Evolutionary conservation across 2,329 filamentous ascomycete species (phyloP), one percentile per base, ranked within the genome.

Genomic region (Aspergillus sclerotialis): DNA sequence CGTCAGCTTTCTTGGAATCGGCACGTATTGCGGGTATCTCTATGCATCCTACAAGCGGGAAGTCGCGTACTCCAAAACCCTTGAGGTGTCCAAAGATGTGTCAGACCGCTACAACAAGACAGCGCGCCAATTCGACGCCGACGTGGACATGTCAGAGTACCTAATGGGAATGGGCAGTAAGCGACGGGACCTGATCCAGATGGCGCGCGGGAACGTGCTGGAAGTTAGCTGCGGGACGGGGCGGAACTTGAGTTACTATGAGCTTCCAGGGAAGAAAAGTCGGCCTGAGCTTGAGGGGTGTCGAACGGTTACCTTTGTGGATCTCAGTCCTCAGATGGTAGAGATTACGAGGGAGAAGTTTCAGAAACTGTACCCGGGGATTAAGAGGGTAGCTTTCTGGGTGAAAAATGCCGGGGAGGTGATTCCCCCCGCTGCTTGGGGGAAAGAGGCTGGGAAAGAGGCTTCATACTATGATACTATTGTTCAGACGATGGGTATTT

Each of bases 151-250:
- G 32, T 58, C 59, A 2, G 68, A 72, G 44, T 59, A 50, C 35
- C 44, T 63, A 2, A 67, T 66, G 58, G 48, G 63, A 2, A 35
- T 71, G 35, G 57, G 57, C 12, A 44, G 44, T 23, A 61, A 64
- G 40, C 58, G 69, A n/a, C 53, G 53, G 16, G 55, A 62, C 24
- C 53, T 72, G 2, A 52, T 65, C n/a, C 45, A 49, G 6, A 52
- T 57, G 38, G 67, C 67, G 3, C 51, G 56, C 13, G 69, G 69
- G 1, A 46, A 72, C 41, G 67, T 70, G 6, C 55, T 72, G 4
- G 69, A 72, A 48, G 65, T 71, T 25, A 67, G 64, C 40, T 67
- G 61, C 27, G 68, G 69, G n/a, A 72, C 69, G 2, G 69, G 69
- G 3, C 55, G 68, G 21, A 72, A 72, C 40, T 46, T 66, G 41